Base-by-base conservation (phyloP, 208 protist species). In the Angomonas ambiguus region DNA sequence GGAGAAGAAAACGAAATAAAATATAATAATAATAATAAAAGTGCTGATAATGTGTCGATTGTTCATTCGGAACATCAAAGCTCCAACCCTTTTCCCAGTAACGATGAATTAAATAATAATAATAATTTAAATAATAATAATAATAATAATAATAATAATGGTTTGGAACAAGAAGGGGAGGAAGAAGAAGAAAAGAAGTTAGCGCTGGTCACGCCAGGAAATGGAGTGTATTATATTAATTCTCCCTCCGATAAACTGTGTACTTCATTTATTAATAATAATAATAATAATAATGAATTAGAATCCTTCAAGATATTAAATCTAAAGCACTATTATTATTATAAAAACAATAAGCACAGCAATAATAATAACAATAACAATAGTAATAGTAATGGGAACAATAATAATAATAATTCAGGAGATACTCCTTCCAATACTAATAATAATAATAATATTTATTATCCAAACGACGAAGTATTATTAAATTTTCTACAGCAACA, bases 21-120 rank as follows among this genome's bases (percentile, higher is more conserved):
- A n/a, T 18, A 62, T 13, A 62, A 62, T 31, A 62, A 62, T 41
- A 62, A 62, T 41, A 62, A 62, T 41, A 62, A 5, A 41, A 32
- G 8, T 62, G 8, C 24, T n/a, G 25, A 25, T 58, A 25, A 25
- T 58, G 18, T 10, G 18, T 18, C 6, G 20, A 28, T 58, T 8
- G 13, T 58, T 25, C 22, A 11, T 58, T 8, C 51, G 20, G 51
- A 58, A 25, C 10, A 6, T n/a, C n/a, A n/a, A n/a, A n/a, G n/a
- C n/a, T n/a, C n/a, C n/a, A 25, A 25, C 22, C 28, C 51, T 30
- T 24, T 58, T 30, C 28, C 28, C 11, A 8, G n/a, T 58, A 16
- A 31, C 20, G 51, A 27, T 11, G 22, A 31, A 58, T 8, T 30
- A n/a, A n/a, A n/a, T n/a, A 58, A 62, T n/a, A 62, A 62, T 62